Conservation (phyloP, 768 basidiomycete species). For the Pleurotus tuoliensis region DNA sequence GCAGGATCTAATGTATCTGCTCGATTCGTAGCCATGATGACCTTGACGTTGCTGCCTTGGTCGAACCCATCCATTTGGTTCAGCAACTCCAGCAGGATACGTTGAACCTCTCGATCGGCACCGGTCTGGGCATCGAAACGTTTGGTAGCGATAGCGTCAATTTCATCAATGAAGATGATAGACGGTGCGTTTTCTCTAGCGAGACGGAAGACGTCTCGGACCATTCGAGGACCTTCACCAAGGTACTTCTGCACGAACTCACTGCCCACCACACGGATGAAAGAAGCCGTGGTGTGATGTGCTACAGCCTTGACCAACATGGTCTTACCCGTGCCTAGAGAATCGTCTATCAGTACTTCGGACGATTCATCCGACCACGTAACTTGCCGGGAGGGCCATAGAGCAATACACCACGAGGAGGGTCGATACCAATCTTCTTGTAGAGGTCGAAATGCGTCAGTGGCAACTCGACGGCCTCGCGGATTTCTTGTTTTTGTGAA, state of each 20-base stretch:
- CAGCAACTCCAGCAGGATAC: conserved; percentile 92
- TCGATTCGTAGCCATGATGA: conserved; percentile 99
- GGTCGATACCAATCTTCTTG: conserved; percentile 99
- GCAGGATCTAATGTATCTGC: conserved; percentile 98
- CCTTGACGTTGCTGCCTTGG: conserved; percentile 98
- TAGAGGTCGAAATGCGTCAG: conserved; percentile 96
- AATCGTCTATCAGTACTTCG: background rate
- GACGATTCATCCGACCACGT: background rate
- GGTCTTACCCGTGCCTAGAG: conserved; percentile 92
- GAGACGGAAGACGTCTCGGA: conserved; percentile 96
- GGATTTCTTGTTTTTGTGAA: conserved; percentile 95
- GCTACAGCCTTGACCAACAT: conserved; percentile 99
- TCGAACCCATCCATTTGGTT: conserved; percentile 99
- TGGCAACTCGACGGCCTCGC: conserved; percentile 97
- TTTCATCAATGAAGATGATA: conserved; percentile 99
- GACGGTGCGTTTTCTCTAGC: conserved; percentile 96
- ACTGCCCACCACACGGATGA: conserved; percentile 96
- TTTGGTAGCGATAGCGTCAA: conserved; percentile 98
- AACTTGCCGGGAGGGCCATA: conserved; percentile 91
- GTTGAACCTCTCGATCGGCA: conserved; percentile 97
- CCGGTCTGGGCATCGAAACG: conserved; percentile 99
- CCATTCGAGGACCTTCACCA: conserved; percentile 99
- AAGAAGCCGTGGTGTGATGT: conserved; percentile 93
- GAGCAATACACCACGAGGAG: conserved; percentile 92
- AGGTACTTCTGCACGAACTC: conserved; percentile 99